Evolutionary conservation across 257 asterid species (phyloP), one percentile per base, ranked within the genome.

Genomic region (Forsythia viridissima): DNA sequence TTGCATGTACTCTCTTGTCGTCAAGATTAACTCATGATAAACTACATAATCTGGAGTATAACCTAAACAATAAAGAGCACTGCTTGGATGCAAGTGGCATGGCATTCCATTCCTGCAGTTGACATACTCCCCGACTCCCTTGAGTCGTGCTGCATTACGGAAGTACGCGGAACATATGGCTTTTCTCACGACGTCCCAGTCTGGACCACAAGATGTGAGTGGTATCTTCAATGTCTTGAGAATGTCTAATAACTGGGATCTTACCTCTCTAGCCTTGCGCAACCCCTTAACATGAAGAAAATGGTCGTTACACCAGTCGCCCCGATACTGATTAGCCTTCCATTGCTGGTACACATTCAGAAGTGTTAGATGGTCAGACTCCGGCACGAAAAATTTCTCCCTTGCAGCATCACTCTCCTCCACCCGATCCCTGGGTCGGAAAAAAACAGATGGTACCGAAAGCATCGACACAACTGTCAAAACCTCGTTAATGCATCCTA

Each of bases 251-350:
- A 95, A 79, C 72, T 95, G 99, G 34, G 98, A 95, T 78, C 98
- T 85, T 70, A 95, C 99, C 80, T 93, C 99, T 71, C 99, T 77
- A 2, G 97, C 99, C 81, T 95, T 93, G 6, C 94, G 86, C 46
- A 95, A 78, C n/a, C 98, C 97, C 78, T 95, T 95, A 6, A 93
- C 98, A 61, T 95, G 98, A 63, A 95, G 87, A 75, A 73, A 95
- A 78, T 95, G 98, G 84, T 91, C 98, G 30, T 93, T 95, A 82
- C 97, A 95, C 99, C 96, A 93, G 72, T 93, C 99, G 8, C 98
- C 97, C 12, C 97, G 84, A 63, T 92, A 95, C 39, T 88, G 87
- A 71, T 93, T 93, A 4, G 95, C 80, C 84, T 90, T 90, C 98
- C 97, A 93, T 80, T 92, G 98, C 84, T 88, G 95, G 87, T 93